phyloP scores from a whole-genome alignment of 768 basidiomycete genomes.

The Pleurotus djamor region DNA sequence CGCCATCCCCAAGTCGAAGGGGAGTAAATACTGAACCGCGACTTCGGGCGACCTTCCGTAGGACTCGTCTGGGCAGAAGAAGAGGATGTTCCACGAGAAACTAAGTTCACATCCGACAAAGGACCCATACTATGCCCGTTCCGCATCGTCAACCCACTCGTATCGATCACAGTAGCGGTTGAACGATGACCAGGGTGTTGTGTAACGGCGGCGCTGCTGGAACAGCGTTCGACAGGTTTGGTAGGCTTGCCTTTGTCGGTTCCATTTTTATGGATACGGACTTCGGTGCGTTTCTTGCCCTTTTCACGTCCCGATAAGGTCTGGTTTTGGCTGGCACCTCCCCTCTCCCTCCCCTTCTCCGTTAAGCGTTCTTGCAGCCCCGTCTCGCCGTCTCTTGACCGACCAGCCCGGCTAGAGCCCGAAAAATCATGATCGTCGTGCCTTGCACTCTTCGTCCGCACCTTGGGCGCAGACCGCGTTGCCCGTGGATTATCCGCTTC shows the following conservation, averaged over 20 bases:
- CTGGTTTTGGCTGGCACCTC: background rate
- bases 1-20: constrained; percentile 28
- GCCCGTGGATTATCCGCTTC: background rate
- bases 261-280: background rate
- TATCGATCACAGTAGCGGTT: too few relatives aligned
- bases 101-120: constrained; percentile 1
- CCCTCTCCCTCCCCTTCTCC: background rate
- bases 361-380: background rate
- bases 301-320: constrained; percentile 10
- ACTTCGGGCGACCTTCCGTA: constrained; percentile 12
- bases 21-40: constrained; percentile 28
- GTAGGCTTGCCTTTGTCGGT: constrained; percentile 12
- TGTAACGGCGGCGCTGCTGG: constrained; percentile 11
- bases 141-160: too few relatives aligned
- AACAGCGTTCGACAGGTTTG: constrained; percentile 29
- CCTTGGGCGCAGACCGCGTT: constrained; percentile 1
- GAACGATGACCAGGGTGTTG: background rate
- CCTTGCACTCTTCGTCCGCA: background rate
- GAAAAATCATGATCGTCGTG: background rate
- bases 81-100: background rate
- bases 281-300: constrained; percentile 23
- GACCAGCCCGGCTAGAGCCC: background rate
- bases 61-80: constrained; percentile 15
- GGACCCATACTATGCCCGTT: background rate
- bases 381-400: background rate